These are phyloP conservation scores for Eutypa lata DNA, from an alignment of 2,329 filamentous ascomycete genomes.

Conservation along the genomic window DNA sequence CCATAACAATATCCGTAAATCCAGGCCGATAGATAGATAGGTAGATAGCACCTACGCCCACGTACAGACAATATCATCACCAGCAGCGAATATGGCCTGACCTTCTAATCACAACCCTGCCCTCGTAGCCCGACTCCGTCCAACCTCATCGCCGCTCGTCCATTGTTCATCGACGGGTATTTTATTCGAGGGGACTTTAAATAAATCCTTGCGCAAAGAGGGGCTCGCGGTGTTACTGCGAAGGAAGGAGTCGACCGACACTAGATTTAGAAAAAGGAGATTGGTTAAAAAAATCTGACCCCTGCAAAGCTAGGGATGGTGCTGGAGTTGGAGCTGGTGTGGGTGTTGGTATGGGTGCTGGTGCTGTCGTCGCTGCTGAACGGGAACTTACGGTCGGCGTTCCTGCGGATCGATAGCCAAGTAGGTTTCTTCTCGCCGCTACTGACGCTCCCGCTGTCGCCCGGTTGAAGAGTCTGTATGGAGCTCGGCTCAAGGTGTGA, in stretches of 20 bases:
- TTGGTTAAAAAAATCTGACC: too few relatives aligned
- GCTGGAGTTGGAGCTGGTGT: too few relatives aligned
- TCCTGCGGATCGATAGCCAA: constrained; percentile 24
- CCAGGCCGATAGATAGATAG: too few relatives aligned
- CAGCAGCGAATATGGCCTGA: too few relatives aligned
- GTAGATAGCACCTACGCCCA: too few relatives aligned
- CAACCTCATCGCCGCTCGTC: not conserved
- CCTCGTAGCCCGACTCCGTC: not conserved
- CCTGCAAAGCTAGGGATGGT: too few relatives aligned
- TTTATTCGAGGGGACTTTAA: not conserved
- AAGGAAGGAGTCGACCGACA: not conserved
- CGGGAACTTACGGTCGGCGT: constrained; percentile 17
- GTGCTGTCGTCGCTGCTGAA: not conserved
- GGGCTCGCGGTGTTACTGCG: not conserved
- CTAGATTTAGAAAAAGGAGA: too few relatives aligned
- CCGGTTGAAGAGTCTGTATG: constrained; percentile 20
- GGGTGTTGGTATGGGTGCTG: not conserved
- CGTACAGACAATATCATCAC: too few relatives aligned
- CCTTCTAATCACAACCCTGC: not conserved
- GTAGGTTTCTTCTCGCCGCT: constrained; percentile 29
- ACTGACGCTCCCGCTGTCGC: constrained; percentile 22
- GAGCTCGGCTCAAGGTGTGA: constrained; percentile 29
- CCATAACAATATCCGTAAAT: too few relatives aligned
- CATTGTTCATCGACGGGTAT: not conserved
- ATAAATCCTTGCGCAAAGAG: not conserved